These are phyloP conservation scores for Wickerhamiella nectarea DNA, from an alignment of 805 yeast species.

Conservation along the genomic window DNA sequence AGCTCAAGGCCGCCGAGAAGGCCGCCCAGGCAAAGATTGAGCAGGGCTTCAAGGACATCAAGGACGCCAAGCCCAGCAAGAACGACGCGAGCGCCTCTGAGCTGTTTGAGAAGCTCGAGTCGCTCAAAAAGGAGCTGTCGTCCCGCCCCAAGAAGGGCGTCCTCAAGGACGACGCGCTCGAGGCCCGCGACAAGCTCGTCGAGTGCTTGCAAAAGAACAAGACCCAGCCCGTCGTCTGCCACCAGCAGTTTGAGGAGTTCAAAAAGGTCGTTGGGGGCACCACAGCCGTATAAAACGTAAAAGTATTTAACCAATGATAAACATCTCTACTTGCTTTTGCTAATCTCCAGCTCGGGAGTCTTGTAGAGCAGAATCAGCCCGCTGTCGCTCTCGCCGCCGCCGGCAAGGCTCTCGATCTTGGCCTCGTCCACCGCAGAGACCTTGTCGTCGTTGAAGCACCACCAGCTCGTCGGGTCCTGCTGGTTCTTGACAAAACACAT, in stretches of 20 bases:
- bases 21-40: constrained; percentile 2
- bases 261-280: constrained; percentile 12
- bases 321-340: neutral
- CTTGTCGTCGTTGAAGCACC: constrained; percentile 87
- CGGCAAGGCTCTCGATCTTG: constrained; percentile 72
- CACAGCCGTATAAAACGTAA: neutral
- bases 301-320: no score
- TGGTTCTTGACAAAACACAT: constrained; percentile 74
- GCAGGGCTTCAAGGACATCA: neutral
- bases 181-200: constrained; percentile 22
- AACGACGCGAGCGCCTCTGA: neutral
- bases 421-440: constrained; percentile 67
- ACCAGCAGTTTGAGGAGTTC: constrained; percentile 22
- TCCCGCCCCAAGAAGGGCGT: constrained; percentile 23
- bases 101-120: constrained; percentile 16
- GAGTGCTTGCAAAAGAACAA: constrained; percentile 23
- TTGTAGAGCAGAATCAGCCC: constrained; percentile 81
- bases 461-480: constrained; percentile 62
- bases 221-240: constrained; percentile 25
- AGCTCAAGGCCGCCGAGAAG: constrained; percentile 9
- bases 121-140: constrained; percentile 22
- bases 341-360: constrained; percentile 33
- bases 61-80: neutral
- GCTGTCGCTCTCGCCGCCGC: constrained; percentile 95
- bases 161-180: constrained; percentile 20